Evolutionary conservation across 805 yeast genomes (phyloP).

Genomic region (Candida stauntonica): DNA sequence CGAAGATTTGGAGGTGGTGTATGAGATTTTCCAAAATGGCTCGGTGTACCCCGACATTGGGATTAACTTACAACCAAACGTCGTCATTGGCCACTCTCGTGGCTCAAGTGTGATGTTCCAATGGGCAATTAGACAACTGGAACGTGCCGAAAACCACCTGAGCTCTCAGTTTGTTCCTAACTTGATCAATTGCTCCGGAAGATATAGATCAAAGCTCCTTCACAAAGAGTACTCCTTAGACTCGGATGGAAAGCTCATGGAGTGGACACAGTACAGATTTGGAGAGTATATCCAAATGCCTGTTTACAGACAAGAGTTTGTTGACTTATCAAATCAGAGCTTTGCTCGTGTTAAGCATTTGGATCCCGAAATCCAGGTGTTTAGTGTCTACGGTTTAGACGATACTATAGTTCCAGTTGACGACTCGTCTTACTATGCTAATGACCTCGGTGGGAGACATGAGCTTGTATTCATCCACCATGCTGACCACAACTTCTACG

Average conservation of each 20-base stretch:
- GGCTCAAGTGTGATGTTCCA: constrained; percentile 72
- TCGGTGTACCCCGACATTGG: constrained; percentile 28
- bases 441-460: constrained; percentile 52
- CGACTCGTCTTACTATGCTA: constrained; percentile 58
- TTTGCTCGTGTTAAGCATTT: constrained; percentile 39
- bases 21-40: constrained; percentile 29
- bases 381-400: constrained; percentile 66
- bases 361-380: constrained; percentile 45
- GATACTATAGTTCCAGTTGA: constrained; percentile 63
- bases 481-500: constrained; percentile 83
- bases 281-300: constrained; percentile 42
- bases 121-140: constrained; percentile 54
- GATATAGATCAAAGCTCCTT: constrained; percentile 41
- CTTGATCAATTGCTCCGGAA: constrained; percentile 67
- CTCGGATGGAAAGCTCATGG: constrained; percentile 20
- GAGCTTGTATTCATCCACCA: constrained; percentile 51
- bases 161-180: constrained; percentile 48
- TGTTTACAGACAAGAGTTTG: constrained; percentile 47
- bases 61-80: constrained; percentile 41
- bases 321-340: constrained; percentile 45
- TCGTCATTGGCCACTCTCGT: constrained; percentile 75
- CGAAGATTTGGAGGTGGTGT: constrained; percentile 55
- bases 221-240: constrained; percentile 17
- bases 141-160: constrained; percentile 29
- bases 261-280: constrained; percentile 37